These are phyloP conservation scores for Mortierella polycephala DNA, from an alignment of 371 early-diverging fungal genomes.

Conservation along the genomic window DNA sequence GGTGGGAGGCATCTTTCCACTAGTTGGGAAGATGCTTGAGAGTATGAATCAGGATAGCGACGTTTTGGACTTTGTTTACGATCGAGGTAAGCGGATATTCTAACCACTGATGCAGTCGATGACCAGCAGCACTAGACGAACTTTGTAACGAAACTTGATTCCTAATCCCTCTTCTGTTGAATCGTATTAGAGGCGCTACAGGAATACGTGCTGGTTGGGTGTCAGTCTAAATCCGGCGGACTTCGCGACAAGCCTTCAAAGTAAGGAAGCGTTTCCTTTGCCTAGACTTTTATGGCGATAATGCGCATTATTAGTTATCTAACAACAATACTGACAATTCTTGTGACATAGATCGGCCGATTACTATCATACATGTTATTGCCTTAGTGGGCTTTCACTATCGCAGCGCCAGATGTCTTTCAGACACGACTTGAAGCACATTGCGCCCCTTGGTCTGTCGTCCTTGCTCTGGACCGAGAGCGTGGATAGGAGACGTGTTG, in stretches of 20 bases:
- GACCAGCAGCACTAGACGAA: too few species aligned
- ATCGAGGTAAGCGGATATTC: constrained; percentile 59
- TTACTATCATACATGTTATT: constrained; percentile 96
- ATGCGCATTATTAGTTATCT: too few species aligned
- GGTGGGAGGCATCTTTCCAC: constrained; percentile 89
- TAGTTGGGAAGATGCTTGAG: constrained; percentile 67
- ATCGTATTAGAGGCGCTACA: constrained; percentile 74
- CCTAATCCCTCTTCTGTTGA: too few species aligned
- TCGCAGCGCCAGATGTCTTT: constrained; percentile 63
- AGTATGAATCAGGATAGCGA: constrained; percentile 10
- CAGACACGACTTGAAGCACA: constrained; percentile 49
- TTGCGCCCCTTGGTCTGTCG: constrained; percentile 48
- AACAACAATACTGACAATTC: neutral
- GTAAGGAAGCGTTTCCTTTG: constrained; percentile 52
- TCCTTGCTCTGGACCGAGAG: constrained; percentile 48
- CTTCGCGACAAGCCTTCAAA: constrained; percentile 93
- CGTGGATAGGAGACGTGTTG: constrained; percentile 56
- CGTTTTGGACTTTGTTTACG: constrained; percentile 56
- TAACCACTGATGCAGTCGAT: neutral
- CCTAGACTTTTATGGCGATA: neutral
- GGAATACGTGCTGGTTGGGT: constrained; percentile 87
- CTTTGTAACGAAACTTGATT: too few species aligned
- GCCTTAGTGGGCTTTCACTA: constrained; percentile 86
- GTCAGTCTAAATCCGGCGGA: constrained; percentile 87
- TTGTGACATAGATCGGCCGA: constrained; percentile 71